Base-by-base conservation (phyloP, 2,329 filamentous ascomycete genomes). In the Trichoderma pleuroti region DNA sequence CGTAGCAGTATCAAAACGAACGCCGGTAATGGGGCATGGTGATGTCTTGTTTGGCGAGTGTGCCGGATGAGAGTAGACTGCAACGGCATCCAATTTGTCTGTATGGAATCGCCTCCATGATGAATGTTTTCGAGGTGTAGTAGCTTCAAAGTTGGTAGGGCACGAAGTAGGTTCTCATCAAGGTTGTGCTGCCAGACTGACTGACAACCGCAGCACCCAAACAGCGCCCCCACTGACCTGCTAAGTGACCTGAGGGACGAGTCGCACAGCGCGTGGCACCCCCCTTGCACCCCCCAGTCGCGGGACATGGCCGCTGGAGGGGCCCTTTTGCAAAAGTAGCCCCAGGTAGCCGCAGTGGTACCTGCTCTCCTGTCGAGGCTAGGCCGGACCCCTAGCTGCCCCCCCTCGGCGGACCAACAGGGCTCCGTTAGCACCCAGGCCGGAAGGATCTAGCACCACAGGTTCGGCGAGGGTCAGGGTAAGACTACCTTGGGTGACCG, bases 381-480 rank as follows among this genome's bases (percentile, higher is more conserved):
- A 59, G 42, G 65, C 52, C 52, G 30, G 65, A 42, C 56, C 65
- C 34, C 65, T 61, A 60, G 54, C 56, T 42, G 54, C 36, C 42
- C 39, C n/a, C 61, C 28, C 39, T 61, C 56, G 52, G 65, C 56
- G 65, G 56, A 52, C 52, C 28, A 68, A 28, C 65, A 68, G 46
- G 46, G 65, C 54, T 36, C 56, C 56, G 54, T 49, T 68, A 49
- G 65, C 65, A 60, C 56, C 63, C 65, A 60, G 65, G 60, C 54
- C 34, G 65, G 56, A 68, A 61, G 65, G 65, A 68, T 68, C 65
- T 68, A 60, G 65, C 65, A 57, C 49, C 36, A 68, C 16, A 68
- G 65, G 36, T 42, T 60, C 52, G 67, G 59, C 67, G 34, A 70
- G 67, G 66, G n/a, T 39, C 32, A 56, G 67, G 59, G 54, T 59